Evolutionary conservation across 2,329 filamentous ascomycete genomes (phyloP).

Genomic region (Xylariales sp.): DNA sequence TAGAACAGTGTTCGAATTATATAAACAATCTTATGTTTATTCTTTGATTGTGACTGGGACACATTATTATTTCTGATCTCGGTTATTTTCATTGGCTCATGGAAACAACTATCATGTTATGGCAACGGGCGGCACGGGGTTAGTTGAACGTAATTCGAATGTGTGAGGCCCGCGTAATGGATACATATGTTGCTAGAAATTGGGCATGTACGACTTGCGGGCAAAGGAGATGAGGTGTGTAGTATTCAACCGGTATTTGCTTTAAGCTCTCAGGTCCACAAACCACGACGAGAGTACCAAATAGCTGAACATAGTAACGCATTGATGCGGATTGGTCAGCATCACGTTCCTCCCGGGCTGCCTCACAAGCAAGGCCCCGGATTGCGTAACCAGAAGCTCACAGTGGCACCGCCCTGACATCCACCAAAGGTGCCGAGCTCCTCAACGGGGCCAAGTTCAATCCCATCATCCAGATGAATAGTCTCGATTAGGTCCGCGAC

Average conservation of each 20-base stretch:
- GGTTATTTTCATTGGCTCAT: background rate
- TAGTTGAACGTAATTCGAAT: no score
- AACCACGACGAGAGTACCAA: background rate
- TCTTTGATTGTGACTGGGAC: background rate
- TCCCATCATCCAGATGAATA: constrained; percentile 22
- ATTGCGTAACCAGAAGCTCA: constrained; percentile 39
- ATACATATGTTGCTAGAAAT: no score
- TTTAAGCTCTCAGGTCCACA: background rate
- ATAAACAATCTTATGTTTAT: background rate
- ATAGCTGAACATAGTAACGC: background rate
- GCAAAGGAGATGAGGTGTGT: no score
- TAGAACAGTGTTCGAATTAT: background rate
- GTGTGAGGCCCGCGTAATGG: background rate
- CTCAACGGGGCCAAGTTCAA: constrained; percentile 27
- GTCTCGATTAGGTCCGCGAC: constrained; percentile 34
- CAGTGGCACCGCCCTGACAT: constrained; percentile 26
- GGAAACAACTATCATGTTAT: background rate
- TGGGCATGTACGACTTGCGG: no score
- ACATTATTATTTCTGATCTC: no score
- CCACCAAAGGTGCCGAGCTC: constrained; percentile 27
- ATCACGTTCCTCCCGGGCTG: background rate
- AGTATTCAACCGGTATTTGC: background rate
- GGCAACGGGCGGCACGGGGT: background rate
- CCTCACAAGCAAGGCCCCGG: background rate
- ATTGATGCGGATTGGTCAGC: background rate